These are phyloP conservation scores for Sclerotinia nivalis DNA, from an alignment of 2,329 filamentous ascomycete genomes.

Conservation along the genomic window DNA sequence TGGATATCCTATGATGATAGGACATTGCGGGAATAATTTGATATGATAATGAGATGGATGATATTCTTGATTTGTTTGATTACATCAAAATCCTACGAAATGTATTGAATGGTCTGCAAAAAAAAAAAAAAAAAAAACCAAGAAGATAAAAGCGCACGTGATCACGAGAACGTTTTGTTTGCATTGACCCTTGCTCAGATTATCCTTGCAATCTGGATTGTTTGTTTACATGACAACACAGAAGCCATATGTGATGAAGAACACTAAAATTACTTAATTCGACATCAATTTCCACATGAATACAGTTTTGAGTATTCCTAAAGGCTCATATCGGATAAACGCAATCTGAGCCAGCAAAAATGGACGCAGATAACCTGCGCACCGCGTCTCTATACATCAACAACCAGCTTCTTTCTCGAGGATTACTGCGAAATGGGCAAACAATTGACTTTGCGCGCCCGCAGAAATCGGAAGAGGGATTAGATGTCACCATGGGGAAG, in stretches of 20 bases:
- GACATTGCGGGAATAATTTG: too few relatives aligned
- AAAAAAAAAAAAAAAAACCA: neutral
- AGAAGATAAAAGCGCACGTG: neutral
- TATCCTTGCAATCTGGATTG: conserved; percentile 11
- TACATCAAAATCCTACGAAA: too few relatives aligned
- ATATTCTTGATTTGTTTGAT: neutral
- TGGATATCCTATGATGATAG: too few relatives aligned
- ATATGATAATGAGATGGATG: too few relatives aligned
- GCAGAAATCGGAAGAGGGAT: conserved; percentile 60
- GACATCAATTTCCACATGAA: conserved; percentile 13
- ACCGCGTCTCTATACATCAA: conserved; percentile 73
- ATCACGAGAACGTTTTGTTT: conserved; percentile 9
- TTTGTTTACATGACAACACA: conserved; percentile 25
- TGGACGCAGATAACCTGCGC: conserved; percentile 56
- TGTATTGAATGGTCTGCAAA: neutral
- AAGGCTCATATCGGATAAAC: neutral
- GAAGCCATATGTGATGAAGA: conserved; percentile 20
- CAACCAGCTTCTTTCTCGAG: conserved; percentile 67
- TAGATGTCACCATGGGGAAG: conserved; percentile 72
- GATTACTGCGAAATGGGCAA: conserved; percentile 66
- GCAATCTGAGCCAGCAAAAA: conserved; percentile 23
- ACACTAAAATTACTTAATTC: neutral
- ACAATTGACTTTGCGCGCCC: conserved; percentile 81
- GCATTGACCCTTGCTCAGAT: neutral
- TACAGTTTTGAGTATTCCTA: neutral